Base-by-base conservation (phyloP, 2,329 filamentous ascomycete species). In the Arthrobotrys musiformis region DNA sequence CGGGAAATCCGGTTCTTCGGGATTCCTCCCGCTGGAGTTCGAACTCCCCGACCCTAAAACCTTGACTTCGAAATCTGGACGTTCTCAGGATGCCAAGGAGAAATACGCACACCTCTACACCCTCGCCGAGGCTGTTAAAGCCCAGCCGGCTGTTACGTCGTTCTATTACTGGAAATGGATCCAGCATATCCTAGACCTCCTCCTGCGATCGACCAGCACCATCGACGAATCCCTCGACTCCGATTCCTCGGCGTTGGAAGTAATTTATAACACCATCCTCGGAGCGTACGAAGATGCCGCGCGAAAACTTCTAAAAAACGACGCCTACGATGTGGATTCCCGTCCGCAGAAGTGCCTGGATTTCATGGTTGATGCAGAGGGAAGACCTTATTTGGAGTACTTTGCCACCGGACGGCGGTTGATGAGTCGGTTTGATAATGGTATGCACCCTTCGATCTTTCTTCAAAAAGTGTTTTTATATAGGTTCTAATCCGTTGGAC, bases 111-210 rank as follows among this genome's bases (percentile, higher is more conserved):
- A 56, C 19, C 19, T 75, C 1, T 33, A 44, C 2, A 6, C 26
- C 4, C 26, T 76, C 5, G 48, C 40, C n/a, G 15, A 30, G 7
- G 28, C 30, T 2, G 19, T 64, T 3, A 8, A 54, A 13, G 15
- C 22, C 19, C n/a, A 19, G n/a, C 60, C 56, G 4, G 6, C 13
- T 1, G n/a, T 56, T 1, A 35, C 58, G 1, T 46, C 73, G 9
- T 33, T 66, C 11, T 70, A 70, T 28, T 46, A 60, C 17, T 77
- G 73, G 73, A 61, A 62, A 28, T 46, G 61, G 22, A 50, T 77
- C 9, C 73, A 77, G 30, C 30, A 67, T 46, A 37, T 66, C 5
- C 35, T 70, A 17, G 73, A 70, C 7, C 37, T 48, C 1, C 50
- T 77, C 5, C 40, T 62, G 4, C 28, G 17, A n/a, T 24, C 60